Evolutionary conservation across 2,329 filamentous ascomycete species (phyloP), one percentile per base, ranked within the genome.

Genomic region (Fusarium liriodendri): DNA sequence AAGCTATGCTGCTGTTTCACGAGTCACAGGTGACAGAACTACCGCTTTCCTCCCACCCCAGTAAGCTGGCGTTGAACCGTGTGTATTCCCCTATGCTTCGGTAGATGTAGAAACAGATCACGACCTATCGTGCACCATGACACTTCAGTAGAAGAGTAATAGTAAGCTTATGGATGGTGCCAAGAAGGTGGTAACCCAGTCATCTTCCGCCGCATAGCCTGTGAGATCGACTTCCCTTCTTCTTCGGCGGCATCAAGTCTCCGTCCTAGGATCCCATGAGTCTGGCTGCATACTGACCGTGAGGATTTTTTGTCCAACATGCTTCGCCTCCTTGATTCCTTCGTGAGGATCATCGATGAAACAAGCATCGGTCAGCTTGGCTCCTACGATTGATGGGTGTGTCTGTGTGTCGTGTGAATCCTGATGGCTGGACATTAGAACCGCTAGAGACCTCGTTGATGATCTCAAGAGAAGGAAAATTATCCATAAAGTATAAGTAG

Each of bases 361-460:
- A 52, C 47, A 52, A n/a, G 18, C 10, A 32, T 3, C 2, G 10
- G 25, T 52, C 16, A 13, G 47, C 47, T 29, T 6, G 1, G 47
- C 47, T 52, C 47, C 47, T 29, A 2, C 22, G 1, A 6, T 52
- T 6, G 6, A 29, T 7, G 6, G 16, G 25, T 4, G 9, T 52
- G 9, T 29, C 47, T 29, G 9, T 13, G 16, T 52, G 47, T 29
- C 27, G 47, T 52, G 25, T n/a, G 25, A 52, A 9, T 5, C 8
- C 29, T 2, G 8, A 13, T 1, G 25, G 1, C 9, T n/a, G 6
- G 18, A 3, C 2, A 2, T 18, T 18, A 3, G 11, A 42, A 2
- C n/a, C 20, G 8, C 40, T 5, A 22, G 3, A 3, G 2, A 14
- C 20, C 22, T 8, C 6, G 6, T 22, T 5, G 11, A 22, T 22